A percentile compares a stretch with the other conserved stretches of the same genome.
phyloP scores from a whole-genome alignment of 176 grass and related monocot species.

The Ananas comosus region DNA sequence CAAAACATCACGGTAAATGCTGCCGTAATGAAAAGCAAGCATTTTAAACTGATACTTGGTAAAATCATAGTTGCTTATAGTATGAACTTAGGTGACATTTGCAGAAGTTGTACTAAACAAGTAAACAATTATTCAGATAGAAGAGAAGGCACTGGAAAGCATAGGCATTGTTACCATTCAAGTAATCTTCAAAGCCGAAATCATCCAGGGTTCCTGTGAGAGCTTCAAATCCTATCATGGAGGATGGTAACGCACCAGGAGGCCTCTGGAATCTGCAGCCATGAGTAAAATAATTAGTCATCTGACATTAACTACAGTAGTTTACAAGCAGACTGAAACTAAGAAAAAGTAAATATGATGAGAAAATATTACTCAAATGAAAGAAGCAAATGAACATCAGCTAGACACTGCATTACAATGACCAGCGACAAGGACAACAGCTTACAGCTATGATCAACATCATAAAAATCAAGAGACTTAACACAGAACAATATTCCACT shows the following conservation, averaged over 20 bases:
- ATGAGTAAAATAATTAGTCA: neutral
- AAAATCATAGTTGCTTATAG: no score
- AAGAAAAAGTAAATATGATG: neutral
- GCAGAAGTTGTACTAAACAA: no score
- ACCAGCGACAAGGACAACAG: neutral
- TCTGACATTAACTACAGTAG: neutral
- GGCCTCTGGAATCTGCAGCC: constrained; percentile 77
- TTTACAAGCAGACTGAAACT: neutral
- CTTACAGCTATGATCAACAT: neutral
- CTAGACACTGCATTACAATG: neutral
- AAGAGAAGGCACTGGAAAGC: neutral
- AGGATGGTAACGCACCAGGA: constrained; percentile 66
- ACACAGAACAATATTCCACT: neutral
- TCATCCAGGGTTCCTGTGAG: constrained; percentile 88
- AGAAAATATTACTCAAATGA: neutral
- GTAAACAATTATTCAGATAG: neutral
- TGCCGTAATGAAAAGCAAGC: neutral
- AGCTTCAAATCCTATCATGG: constrained; percentile 82
- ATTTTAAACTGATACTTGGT: neutral
- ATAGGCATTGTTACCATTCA: constrained; percentile 50
- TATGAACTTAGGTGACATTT: no score
- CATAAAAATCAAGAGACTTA: neutral
- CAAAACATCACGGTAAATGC: neutral
- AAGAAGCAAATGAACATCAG: neutral
- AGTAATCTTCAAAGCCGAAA: constrained; percentile 96